A percentile compares a stretch with the other conserved stretches of the same genome.
phyloP scores from a whole-genome alignment of 345 rosid genomes.

The Sapria himalayana region DNA sequence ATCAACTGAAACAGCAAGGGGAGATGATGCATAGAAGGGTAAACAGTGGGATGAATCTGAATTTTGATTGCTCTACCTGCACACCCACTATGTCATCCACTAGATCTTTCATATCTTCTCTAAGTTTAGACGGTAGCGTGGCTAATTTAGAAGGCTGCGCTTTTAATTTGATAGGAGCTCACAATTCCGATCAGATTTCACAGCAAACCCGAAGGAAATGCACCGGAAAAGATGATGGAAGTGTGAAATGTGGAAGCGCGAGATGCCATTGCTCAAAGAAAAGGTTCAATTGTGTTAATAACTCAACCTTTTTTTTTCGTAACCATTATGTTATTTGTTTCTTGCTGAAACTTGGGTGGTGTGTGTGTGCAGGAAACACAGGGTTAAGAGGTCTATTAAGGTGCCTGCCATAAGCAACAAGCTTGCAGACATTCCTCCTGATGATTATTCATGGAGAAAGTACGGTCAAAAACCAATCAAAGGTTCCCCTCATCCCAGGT shows the following conservation, averaged over 20 bases:
- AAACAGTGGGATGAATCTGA: constrained; percentile 40
- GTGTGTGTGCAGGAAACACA: constrained; percentile 36
- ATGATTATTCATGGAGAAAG: constrained; percentile 72
- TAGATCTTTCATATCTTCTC: constrained; percentile 54
- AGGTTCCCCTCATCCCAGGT: constrained; percentile 82
- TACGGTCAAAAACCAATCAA: constrained; percentile 75
- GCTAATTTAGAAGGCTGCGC: constrained; percentile 33
- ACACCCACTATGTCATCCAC: constrained; percentile 55
- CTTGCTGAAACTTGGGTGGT: too few relatives aligned
- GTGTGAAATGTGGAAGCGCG: constrained; percentile 42
- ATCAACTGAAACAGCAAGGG: constrained; percentile 52
- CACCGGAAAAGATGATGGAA: constrained; percentile 41
- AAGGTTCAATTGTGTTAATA: constrained; percentile 38
- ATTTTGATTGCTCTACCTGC: constrained; percentile 61
- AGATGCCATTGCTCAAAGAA: constrained; percentile 73
- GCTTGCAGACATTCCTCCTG: constrained; percentile 73
- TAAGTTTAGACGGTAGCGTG: constrained; percentile 60
- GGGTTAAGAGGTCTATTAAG: constrained; percentile 56
- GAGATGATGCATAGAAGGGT: constrained; percentile 49
- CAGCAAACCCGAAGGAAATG: constrained; percentile 52
- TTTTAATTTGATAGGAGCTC: constrained; percentile 37
- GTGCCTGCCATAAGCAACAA: constrained; percentile 71
- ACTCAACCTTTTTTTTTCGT: constrained; percentile 1
- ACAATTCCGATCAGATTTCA: constrained; percentile 43
- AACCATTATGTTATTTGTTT: constrained; percentile 5